Evolutionary conservation across 768 basidiomycete genomes (phyloP), one percentile per base, ranked within the genome.

Genomic region (Podaxis sp.): DNA sequence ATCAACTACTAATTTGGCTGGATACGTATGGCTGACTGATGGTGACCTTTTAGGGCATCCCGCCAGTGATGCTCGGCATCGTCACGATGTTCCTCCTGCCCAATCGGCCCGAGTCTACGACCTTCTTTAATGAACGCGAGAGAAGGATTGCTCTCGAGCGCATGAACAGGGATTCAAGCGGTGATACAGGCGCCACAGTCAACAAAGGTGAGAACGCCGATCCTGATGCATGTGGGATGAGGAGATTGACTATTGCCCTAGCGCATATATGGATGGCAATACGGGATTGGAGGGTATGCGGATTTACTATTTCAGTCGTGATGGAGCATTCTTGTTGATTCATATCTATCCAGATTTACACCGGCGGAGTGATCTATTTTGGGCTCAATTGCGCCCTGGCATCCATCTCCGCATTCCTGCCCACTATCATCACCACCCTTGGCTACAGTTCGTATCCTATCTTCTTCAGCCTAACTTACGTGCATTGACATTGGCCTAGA

Each of bases 391-490:
- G 83, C 55, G 88, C 90, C 22, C 75, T 93, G 15, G 86, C 89
- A n/a, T 89, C 91, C 8, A 89, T 89, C 38, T 87, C 88, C 24
- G 90, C 91, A 0, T 94, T 94, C 76, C 75, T 94, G 58, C 93
- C 93, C 2, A 93, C 91, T 2, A 91, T 94, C 67, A 84, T 94
- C 49, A 79, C 77, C 47, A 90, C 87, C 0, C 85, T 93, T 60
- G 89, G 89, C 37, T 86, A 81, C 66, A 83, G 90, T 91, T 60
- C 52, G 89, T 76, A 27, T 43, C 43, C 37, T 40, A 57, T 2
- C 52, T 17, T 36, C 11, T 19, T 38, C 38, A 13, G 27, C 24
- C 33, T 2, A 17, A 22, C 12, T n/a, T 33, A 66, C 22, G 38
- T 9, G 29, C 12, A 43, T 61, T 67, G 57, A 68, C 43, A 37